Base-by-base conservation (phyloP, 495 filamentous ascomycete genomes). In the Cenococcum geophilum region DNA sequence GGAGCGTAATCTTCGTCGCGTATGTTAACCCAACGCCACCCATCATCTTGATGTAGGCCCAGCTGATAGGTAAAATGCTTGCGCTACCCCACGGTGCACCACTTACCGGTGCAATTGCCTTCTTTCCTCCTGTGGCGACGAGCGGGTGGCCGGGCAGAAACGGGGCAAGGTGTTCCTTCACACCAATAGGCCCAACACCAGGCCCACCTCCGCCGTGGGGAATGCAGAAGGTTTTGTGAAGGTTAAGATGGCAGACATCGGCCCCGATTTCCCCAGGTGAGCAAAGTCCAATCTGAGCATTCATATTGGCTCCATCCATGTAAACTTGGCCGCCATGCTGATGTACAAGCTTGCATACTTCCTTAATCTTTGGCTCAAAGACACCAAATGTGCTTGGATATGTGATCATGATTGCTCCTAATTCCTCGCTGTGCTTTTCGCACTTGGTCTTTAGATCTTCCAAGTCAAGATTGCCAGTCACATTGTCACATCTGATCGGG, bases 271-370 rank as follows among this genome's bases (percentile, higher is more conserved):
- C 91, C 16, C 93, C 93, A 4, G 93, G 93, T 0, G 91, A 95
- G 79, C 93, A 97, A 10, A 98, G 83, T 1, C 93, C 93, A 62
- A 98, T 96, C 73, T 98, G 93, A 22, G 93, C 93, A 70, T 97
- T 98, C 91, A 98, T 92, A 76, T 98, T 98, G 55, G 93, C 93
- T 57, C 93, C 93, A 74, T 98, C 93, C 93, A 98, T 97, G 77
- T 97, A 98, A 25, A 98, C 93, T 71, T 95, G 90, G 18, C 93
- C 93, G 51, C 95, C 95, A 69, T 93, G 78, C 62, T 85, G 69
- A 74, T 98, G 95, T 5, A 98, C 90, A 37, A 95, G 78, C 42
- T 88, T 77, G 71, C 91, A 96, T 14, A 85, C 93, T 68, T 88
- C 81, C 78, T 91, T 96, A 72, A 96, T 82, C 65, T 86, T 79